These are phyloP conservation scores for Clathrospora elynae DNA, from an alignment of 2,329 filamentous ascomycete species.

Conservation along the genomic window DNA sequence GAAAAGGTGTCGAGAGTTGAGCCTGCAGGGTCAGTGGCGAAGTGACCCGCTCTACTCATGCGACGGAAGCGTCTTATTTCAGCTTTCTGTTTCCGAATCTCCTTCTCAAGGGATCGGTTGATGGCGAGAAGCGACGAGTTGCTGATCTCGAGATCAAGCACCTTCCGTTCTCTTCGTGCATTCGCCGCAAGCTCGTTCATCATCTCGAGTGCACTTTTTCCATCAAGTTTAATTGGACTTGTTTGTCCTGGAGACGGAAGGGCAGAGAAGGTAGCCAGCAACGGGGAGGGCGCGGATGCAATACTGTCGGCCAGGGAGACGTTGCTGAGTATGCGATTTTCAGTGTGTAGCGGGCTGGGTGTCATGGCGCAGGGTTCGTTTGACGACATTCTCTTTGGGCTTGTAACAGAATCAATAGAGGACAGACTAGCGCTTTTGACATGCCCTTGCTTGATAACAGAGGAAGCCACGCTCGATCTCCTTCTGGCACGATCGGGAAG, in stretches of 20 bases:
- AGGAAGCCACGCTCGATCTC: conserved; percentile 42
- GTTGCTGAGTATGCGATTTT: conserved; percentile 39
- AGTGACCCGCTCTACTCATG: conserved; percentile 78
- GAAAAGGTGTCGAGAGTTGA: conserved; percentile 53
- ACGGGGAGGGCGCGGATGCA: conserved; percentile 33
- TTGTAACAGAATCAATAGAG: conserved; percentile 52
- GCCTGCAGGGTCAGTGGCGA: conserved; percentile 64
- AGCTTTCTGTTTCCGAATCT: conserved; percentile 86
- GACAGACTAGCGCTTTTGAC: conserved; percentile 52
- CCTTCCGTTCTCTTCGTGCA: conserved; percentile 88
- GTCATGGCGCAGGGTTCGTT: conserved; percentile 30
- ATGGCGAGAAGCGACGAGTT: conserved; percentile 95
- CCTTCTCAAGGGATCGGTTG: conserved; percentile 88
- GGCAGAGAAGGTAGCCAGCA: conserved; percentile 29
- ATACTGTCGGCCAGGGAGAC: conserved; percentile 32
- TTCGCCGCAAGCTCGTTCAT: conserved; percentile 81
- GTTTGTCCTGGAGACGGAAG: conserved; percentile 45
- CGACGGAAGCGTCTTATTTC: conserved; percentile 85
- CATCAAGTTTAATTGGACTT: conserved; percentile 63
- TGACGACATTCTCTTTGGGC: conserved; percentile 34
- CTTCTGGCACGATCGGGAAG: conserved; percentile 31
- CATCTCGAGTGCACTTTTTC: conserved; percentile 58
- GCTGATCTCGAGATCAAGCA: conserved; percentile 93
- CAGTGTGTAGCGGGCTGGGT: conserved; percentile 43
- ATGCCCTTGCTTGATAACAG: conserved; percentile 39